These are phyloP conservation scores for Hibiscus syriacus DNA, from an alignment of 345 rosid genomes.

Conservation along the genomic window DNA sequence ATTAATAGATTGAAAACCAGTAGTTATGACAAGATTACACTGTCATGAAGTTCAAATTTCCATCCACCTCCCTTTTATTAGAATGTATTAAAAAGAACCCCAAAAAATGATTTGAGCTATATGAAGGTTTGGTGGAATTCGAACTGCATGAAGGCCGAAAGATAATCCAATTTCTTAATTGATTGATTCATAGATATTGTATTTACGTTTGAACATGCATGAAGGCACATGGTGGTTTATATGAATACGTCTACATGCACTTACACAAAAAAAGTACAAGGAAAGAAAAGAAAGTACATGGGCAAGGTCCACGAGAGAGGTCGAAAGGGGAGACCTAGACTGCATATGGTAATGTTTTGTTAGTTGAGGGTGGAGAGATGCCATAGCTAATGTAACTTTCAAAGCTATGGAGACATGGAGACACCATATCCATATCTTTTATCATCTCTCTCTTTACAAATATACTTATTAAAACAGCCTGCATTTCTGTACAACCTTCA, in stretches of 20 bases:
- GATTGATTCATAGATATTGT: too few relatives aligned
- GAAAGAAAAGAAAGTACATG: background rate
- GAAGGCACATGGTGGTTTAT: background rate
- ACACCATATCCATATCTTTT: background rate
- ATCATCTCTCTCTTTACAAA: background rate
- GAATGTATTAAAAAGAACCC: too few relatives aligned
- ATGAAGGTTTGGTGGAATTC: too few relatives aligned
- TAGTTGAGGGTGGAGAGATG: background rate
- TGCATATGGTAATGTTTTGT: background rate
- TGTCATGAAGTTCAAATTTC: too few relatives aligned
- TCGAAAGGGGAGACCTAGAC: too few relatives aligned
- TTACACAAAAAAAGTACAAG: background rate
- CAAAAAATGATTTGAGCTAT: too few relatives aligned
- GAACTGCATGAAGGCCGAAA: too few relatives aligned
- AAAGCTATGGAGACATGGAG: background rate
- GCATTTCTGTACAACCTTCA: background rate
- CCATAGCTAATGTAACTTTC: background rate
- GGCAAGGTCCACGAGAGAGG: background rate
- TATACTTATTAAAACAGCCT: too few relatives aligned
- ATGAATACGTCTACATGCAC: background rate
- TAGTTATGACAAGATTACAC: too few relatives aligned
- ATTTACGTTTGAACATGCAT: background rate
- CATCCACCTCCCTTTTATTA: too few relatives aligned
- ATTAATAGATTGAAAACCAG: too few relatives aligned
- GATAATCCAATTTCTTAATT: too few relatives aligned